Conservation (phyloP, 805 yeast species). For the Komagataella populi region DNA sequence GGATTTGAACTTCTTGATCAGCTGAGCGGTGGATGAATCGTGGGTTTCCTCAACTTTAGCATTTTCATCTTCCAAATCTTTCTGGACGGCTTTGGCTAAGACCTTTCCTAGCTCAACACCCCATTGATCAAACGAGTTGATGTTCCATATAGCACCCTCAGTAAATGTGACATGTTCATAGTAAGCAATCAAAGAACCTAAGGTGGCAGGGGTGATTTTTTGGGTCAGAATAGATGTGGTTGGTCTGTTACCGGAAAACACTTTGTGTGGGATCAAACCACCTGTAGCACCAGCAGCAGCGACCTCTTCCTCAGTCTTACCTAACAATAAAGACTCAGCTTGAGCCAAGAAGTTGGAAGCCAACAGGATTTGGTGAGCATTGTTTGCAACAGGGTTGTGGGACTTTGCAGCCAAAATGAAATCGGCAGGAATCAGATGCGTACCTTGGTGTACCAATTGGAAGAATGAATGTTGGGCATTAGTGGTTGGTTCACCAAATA, state of each 20-base stretch:
- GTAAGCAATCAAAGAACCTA: constrained; percentile 94
- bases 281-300: constrained; percentile 83
- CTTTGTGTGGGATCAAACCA: constrained; percentile 85
- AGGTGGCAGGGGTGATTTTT: constrained; percentile 90
- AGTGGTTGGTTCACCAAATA: constrained; percentile 98
- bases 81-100: constrained; percentile 89
- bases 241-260: constrained; percentile 97
- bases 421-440: constrained; percentile 93
- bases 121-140: constrained; percentile 99
- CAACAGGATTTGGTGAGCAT: constrained; percentile 93
- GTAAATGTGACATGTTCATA: constrained; percentile 95
- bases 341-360: constrained; percentile 99
- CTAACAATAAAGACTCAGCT: constrained; percentile 95
- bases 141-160: constrained; percentile 99
- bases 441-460: constrained; percentile 99
- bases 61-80: constrained; percentile 58
- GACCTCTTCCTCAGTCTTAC: constrained; percentile 77
- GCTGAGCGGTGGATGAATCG: constrained; percentile 83
- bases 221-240: constrained; percentile 94
- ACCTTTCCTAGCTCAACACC: constrained; percentile 99
- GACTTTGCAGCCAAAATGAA: constrained; percentile 95
- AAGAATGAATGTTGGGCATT: constrained; percentile 99
- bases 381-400: constrained; percentile 91
- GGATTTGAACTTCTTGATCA: constrained; percentile 89
- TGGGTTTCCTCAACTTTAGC: constrained; percentile 40